Conservation (phyloP, 108 stramenopile genomes). For the Pinguiococcus pyrenoidosus region DNA sequence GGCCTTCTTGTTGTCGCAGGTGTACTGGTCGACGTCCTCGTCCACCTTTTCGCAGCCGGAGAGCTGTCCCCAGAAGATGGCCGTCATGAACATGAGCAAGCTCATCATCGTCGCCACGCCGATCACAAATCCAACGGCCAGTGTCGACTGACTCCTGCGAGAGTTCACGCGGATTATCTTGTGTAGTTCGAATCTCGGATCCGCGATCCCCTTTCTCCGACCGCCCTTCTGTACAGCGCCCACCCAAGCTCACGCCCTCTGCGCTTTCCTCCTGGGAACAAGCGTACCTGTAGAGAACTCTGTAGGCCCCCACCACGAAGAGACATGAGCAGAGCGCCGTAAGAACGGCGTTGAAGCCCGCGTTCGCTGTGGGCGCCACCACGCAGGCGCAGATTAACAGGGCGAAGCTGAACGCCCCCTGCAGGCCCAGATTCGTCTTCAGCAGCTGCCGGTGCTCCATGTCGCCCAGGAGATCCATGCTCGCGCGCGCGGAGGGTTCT, state of each 20-base stretch:
- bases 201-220: neutral
- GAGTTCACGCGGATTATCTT: neutral
- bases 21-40: neutral
- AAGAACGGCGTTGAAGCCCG: conserved; percentile 15
- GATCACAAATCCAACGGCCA: conserved; percentile 9
- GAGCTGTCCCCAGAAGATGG: conserved; percentile 14
- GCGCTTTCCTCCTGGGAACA: conserved; percentile 8
- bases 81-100: conserved; percentile 14
- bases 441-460: neutral
- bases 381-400: conserved; percentile 10
- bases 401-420: neutral
- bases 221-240: neutral
- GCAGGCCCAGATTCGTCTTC: neutral
- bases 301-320: conserved; percentile 12
- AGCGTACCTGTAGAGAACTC: conserved; percentile 1
- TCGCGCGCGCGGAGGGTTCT: too few relatives aligned
- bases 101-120: conserved; percentile 9
- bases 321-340: conserved; percentile 9
- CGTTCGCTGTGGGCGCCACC: conserved; percentile 11
- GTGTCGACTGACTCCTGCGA: neutral
- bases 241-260: neutral
- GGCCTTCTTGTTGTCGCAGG: neutral
- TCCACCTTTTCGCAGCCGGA: neutral
- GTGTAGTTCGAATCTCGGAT: neutral
- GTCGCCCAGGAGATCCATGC: neutral